Base-by-base conservation (phyloP, 1,139 yeast species). In the Candida anutae region DNA sequence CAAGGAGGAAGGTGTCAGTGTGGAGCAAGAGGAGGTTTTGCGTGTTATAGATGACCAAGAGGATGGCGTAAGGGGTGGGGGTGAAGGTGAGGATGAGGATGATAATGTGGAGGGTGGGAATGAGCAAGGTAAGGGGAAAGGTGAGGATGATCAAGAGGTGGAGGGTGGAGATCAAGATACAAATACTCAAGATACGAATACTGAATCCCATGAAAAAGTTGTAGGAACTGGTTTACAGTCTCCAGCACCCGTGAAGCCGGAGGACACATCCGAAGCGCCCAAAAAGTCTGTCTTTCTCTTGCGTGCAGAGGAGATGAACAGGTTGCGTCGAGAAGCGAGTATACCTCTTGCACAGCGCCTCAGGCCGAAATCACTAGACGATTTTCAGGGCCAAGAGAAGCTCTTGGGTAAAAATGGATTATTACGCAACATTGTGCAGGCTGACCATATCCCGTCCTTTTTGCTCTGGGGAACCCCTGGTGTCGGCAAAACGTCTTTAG, bases 391-490 rank as follows among this genome's bases (percentile, higher is more conserved):
- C 0, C 97, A 90, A 50, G 73, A 74, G 29, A 88, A 84, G 49
- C 55, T 90, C 11, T 73, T 90, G 2, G 94, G 94, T 0, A 63
- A 68, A 5, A 59, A 69, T 13, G 97, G 96, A 1, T 55, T 85
- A 1, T 53, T 93, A 11, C 62, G 83, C 24, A 77, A 79, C 26
- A 77, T 84, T 31, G 71, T 90, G 2, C 65, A 67, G 21, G 53
- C 69, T 2, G 80, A 75, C 24, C 58, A 55, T 38, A 72, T 76
- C 2, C 97, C 97, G 0, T 87, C 96, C 0, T 71, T 90, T 61
- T 75, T 90, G 5, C 58, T 90, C 10, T 90, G 97, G 97, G 99
- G 99, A 0, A 83, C 83, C 1, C 94, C 96, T 1, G 97, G 97
- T 0, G 90, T 81, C 2, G 99, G 99, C 0, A 90, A 90, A 48